Base-by-base conservation (phyloP, 2,329 filamentous ascomycete species). In the Malbranchea zuffiana region DNA sequence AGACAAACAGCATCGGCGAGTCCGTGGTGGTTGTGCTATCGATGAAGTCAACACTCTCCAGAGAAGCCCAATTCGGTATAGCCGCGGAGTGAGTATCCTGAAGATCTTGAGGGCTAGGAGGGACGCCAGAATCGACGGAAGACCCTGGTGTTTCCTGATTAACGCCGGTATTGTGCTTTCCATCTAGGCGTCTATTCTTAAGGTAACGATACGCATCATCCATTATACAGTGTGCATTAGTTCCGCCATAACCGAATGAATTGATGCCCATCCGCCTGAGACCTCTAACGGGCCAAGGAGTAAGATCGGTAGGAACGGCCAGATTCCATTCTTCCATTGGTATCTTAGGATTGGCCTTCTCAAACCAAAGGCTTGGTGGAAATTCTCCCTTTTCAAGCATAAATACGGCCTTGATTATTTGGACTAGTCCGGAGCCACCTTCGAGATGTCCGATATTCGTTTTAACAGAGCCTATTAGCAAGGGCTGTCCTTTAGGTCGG, bases 381-480 rank as follows among this genome's bases (percentile, higher is more conserved):
- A 67, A 57, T 8, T 64, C 54, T 0, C 59, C 59, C 28, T 60
- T 59, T 43, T 68, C 63, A 2, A 69, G 43, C 47, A 62, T 57
- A 42, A 68, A 31, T 3, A 48, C 39, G 3, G 48, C 42, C 27
- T 51, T 53, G 2, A 59, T 35, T 4, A 60, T 6, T 17, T 47
- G 45, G 4, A 50, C 49, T 5, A 57, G 23, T 6, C 52, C 55
- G 5, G 51, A 49, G 6, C 45, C 40, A 11, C 44, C 44, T 39
- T 54, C 53, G 3, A 41, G 26, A 31, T 55, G 53, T 1, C 53
- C 53, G 20, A 55, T 50, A 13, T 50, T 47, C 2, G 48, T 41
- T 35, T 56, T 56, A 2, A 56, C 40, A 1, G 50, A 49, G 2
- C 54, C 54, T 11, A 55, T 37, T 8, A 37, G 45, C 3, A 53